These are phyloP conservation scores for Daldinia loculata DNA, from an alignment of 495 filamentous ascomycete genomes.

Conservation along the genomic window DNA sequence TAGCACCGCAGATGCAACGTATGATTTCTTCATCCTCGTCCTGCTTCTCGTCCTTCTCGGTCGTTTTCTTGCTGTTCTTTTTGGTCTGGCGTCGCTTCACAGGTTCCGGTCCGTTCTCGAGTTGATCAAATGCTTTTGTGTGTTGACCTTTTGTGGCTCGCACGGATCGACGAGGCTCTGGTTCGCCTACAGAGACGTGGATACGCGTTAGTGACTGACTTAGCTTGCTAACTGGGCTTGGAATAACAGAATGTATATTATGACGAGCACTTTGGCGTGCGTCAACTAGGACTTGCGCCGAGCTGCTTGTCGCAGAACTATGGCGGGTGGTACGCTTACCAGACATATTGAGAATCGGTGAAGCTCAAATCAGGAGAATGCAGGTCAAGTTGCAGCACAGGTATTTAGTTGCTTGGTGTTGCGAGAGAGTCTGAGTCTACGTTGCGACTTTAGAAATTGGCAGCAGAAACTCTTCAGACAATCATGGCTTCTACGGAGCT, in stretches of 20 bases:
- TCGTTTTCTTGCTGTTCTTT: conserved; percentile 62
- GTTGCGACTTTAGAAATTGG: conserved; percentile 36
- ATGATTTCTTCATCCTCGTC: conserved; percentile 72
- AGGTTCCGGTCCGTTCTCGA: conserved; percentile 69
- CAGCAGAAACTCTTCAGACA: conserved; percentile 42
- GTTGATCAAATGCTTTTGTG: conserved; percentile 78
- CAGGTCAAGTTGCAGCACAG: conserved; percentile 9
- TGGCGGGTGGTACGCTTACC: conserved; percentile 43
- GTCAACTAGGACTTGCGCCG: neutral
- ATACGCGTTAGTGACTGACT: conserved; percentile 9
- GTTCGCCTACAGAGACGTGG: conserved; percentile 48
- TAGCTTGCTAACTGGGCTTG: neutral
- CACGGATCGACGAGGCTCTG: conserved; percentile 91
- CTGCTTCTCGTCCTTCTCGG: conserved; percentile 68
- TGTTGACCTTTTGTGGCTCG: conserved; percentile 96
- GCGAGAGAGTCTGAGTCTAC: conserved; percentile 27
- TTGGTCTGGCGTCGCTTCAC: conserved; percentile 67
- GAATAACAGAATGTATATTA: neutral
- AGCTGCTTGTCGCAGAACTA: conserved; percentile 12
- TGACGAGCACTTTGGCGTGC: neutral
- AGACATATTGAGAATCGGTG: conserved; percentile 40
- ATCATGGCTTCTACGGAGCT: conserved; percentile 48
- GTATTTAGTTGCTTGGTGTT: conserved; percentile 17
- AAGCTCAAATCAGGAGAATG: conserved; percentile 8
- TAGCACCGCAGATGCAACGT: conserved; percentile 90